Base-by-base conservation (phyloP, 2,329 filamentous ascomycete species). In the Fusarium cyanostomum region DNA sequence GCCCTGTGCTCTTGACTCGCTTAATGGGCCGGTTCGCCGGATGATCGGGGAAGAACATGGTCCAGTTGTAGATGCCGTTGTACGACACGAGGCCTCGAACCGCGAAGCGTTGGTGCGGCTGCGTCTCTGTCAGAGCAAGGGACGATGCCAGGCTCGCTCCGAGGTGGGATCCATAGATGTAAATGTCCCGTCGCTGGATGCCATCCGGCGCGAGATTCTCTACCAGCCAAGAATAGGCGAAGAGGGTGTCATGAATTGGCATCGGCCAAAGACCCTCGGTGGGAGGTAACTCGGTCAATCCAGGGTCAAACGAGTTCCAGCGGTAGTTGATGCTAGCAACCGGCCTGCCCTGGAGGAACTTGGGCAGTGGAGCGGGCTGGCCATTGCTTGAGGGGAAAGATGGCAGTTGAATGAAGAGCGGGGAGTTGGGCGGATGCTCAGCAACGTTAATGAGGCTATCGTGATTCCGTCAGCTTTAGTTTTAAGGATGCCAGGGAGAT, bases 1-100 rank as follows among this genome's bases (percentile, higher is more conserved):
- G n/a, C 3, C 67, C 48, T 8, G 68, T 52, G 8, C 33, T 55
- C 48, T 65, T 71, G 13, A 37, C 50, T 11, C 43, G 53, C 26
- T 58, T 69, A 9, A 62, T 48, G 1, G 66, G 52, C 7, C 54
- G 68, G 64, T 85, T 80, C 59, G 80, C 72, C 7, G 77, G 78
- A 55, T 87, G 83, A 61, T 83, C 80, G 0, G 83, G 82, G 10
- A 86, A 78, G 56, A 88, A 85, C 71, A 79, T 83, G 54, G 85
- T 86, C 87, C 86, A 89, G 75, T 89, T 83, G 74, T 86, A 89
- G 56, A 89, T 80, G 37, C 85, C 86, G 63, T 89, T 86, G 72
- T 83, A 83, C 8, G 81, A 80, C 13, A 86, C 74, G 28, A 87
- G 72, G 8, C 86, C 86, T 9, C 83, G 79, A 38, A 89, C 77